These are phyloP conservation scores for Penicillium canescens DNA, from an alignment of 495 filamentous ascomycete genomes.

Conservation along the genomic window DNA sequence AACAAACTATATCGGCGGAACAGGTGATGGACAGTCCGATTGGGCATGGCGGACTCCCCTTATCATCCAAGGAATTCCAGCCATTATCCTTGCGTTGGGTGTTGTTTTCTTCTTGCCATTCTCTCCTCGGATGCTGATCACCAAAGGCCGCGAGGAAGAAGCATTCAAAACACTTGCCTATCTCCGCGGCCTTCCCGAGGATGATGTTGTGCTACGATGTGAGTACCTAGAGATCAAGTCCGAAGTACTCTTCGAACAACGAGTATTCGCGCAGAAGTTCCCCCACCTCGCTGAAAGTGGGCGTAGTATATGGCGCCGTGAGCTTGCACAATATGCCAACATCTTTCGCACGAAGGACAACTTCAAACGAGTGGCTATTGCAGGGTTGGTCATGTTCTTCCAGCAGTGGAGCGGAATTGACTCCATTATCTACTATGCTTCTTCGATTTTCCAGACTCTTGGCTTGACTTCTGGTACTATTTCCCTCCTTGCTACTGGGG, in stretches of 20 bases:
- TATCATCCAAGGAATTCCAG: slow-evolving; percentile 56
- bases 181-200: slow-evolving; percentile 54
- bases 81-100: slow-evolving; percentile 52
- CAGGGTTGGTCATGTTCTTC: slow-evolving; percentile 5
- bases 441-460: slow-evolving; percentile 58
- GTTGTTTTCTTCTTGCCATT: slow-evolving; percentile 71
- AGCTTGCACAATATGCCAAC: slow-evolving; percentile 27
- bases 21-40: slow-evolving; percentile 52
- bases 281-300: slow-evolving; percentile 47
- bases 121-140: slow-evolving; percentile 69
- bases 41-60: slow-evolving; percentile 64
- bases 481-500: slow-evolving; percentile 59
- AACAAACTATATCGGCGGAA: slow-evolving; percentile 67
- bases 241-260: slow-evolving; percentile 70
- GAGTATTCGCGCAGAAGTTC: slow-evolving; percentile 63
- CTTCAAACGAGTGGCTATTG: neutral
- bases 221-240: slow-evolving; percentile 78
- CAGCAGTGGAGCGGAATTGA: slow-evolving; percentile 21
- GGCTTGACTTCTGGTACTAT: slow-evolving; percentile 47
- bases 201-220: slow-evolving; percentile 66
- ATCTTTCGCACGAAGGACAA: slow-evolving; percentile 9
- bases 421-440: slow-evolving; percentile 61
- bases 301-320: neutral
- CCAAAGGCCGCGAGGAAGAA: slow-evolving; percentile 63
- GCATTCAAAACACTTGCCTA: slow-evolving; percentile 59